Percentiles rank a stretch among this genome's conserved stretches.
Evolutionary conservation across 495 filamentous ascomycete genomes (phyloP).

Genomic region (Penicillium arizonense): DNA sequence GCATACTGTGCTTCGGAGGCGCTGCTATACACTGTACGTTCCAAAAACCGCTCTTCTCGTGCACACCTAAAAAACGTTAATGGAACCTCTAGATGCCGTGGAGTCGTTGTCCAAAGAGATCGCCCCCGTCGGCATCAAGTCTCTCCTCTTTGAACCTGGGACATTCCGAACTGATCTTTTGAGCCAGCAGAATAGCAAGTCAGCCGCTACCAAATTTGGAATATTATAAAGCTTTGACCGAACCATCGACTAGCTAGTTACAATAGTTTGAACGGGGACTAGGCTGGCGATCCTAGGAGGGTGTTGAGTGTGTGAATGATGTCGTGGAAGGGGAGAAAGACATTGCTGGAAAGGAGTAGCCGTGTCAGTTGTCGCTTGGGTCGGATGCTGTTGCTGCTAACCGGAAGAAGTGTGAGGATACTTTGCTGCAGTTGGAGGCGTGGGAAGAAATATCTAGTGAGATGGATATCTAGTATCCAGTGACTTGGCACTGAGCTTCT

Average conservation of each 20-base stretch:
- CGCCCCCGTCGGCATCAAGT: slow-evolving; percentile 19
- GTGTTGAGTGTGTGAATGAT: slow-evolving; percentile 35
- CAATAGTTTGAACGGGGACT: slow-evolving; percentile 19
- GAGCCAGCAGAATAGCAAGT: slow-evolving; percentile 1
- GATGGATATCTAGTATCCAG: slow-evolving; percentile 16
- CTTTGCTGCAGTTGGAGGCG: slow-evolving; percentile 27
- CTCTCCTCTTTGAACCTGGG: slow-evolving; percentile 27
- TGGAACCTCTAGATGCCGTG: slow-evolving; percentile 25
- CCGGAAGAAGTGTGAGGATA: slow-evolving; percentile 29
- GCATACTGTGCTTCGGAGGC: slow-evolving; percentile 53
- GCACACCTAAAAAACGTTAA: background rate
- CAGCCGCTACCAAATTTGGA: background rate
- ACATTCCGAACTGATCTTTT: slow-evolving; percentile 48
- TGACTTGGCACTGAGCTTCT: background rate
- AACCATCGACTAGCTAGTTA: background rate
- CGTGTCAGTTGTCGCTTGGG: slow-evolving; percentile 31
- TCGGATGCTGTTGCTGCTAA: slow-evolving; percentile 32
- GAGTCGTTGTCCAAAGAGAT: slow-evolving; percentile 49
- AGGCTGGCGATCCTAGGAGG: slow-evolving; percentile 39
- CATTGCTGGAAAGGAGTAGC: slow-evolving; percentile 23
- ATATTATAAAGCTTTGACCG: slow-evolving; percentile 5
- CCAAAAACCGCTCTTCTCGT: background rate
- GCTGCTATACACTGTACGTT: slow-evolving; percentile 45
- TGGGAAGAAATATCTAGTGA: slow-evolving; percentile 29
- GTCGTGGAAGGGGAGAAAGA: slow-evolving; percentile 35